A percentile compares a stretch with the other conserved stretches of the same genome.
phyloP scores from a whole-genome alignment of 2,329 filamentous ascomycete genomes.

The Dryadomyces sulphureus region DNA sequence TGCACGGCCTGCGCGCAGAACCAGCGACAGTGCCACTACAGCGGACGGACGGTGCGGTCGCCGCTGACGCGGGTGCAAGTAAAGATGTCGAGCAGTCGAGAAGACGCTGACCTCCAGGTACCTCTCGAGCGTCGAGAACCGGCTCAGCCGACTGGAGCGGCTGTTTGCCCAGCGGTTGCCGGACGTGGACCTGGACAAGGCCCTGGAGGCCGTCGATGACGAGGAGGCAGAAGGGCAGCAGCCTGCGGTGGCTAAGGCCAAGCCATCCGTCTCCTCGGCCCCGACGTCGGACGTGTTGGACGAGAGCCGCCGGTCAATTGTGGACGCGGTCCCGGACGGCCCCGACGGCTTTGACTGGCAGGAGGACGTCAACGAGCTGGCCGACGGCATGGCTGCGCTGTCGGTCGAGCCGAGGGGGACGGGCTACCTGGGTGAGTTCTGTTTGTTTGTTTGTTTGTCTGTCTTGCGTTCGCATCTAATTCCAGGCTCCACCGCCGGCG shows the following conservation, averaged over 20 bases:
- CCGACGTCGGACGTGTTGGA: not conserved
- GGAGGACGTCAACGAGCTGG: constrained; percentile 4
- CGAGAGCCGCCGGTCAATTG: not conserved
- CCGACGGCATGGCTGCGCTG: constrained; percentile 5
- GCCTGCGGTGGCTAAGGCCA: not conserved
- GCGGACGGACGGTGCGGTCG: not conserved
- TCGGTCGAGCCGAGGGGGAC: constrained; percentile 5
- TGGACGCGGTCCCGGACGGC: constrained; percentile 1
- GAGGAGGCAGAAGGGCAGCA: not conserved
- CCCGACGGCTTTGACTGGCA: constrained; percentile 5
- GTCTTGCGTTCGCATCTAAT: not conserved
- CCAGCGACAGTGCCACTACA: constrained; percentile 2
- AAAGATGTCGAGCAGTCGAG: too few relatives aligned
- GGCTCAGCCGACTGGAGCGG: not conserved
- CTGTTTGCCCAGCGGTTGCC: constrained; percentile 3
- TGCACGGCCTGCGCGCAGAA: constrained; percentile 2
- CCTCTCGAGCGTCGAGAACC: not conserved
- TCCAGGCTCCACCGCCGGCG: constrained; percentile 2
- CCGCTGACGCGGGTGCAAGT: constrained; percentile 2
- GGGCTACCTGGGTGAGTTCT: constrained; percentile 1
- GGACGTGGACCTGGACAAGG: not conserved
- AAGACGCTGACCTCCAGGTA: not conserved
- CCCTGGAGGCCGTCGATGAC: not conserved
- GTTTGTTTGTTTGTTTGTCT: not conserved
- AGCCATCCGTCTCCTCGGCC: too few relatives aligned